Percentiles rank a stretch among this genome's conserved stretches.
Conservation (phyloP, 1,139 yeast genomes). For the Blastobotrys arbuscula region DNA sequence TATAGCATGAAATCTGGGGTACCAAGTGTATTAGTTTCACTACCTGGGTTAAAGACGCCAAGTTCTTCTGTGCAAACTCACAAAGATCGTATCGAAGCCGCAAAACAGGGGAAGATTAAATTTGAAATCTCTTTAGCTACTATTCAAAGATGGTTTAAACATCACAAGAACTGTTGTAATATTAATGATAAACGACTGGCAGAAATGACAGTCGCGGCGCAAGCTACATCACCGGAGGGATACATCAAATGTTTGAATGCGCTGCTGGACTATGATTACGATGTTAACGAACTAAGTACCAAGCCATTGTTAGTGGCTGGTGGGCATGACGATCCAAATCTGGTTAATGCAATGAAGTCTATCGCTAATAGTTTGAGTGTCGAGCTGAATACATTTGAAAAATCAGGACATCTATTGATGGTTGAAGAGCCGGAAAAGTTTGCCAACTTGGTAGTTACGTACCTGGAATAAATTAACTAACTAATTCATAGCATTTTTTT, state of each 20-base stretch:
- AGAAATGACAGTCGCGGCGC: not conserved
- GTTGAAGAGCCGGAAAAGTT: constrained; percentile 1
- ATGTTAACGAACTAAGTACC: not conserved
- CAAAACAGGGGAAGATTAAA: not conserved
- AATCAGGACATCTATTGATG: not conserved
- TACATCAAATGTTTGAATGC: constrained; percentile 1
- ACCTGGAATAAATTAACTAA: not conserved
- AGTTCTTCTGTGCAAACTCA: not conserved
- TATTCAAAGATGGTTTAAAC: constrained; percentile 6
- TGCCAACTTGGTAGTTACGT: not conserved
- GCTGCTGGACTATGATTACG: not conserved
- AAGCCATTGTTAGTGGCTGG: constrained; percentile 3
- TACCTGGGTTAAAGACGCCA: not conserved
- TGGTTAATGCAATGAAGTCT: not conserved
- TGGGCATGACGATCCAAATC: not conserved
- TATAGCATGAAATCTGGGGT: not conserved
- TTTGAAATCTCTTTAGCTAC: constrained; percentile 2
- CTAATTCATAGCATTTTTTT: not conserved
- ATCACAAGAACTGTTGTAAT: not conserved
- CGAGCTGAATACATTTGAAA: not conserved
- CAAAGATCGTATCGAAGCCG: constrained; percentile 3
- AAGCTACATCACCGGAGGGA: not conserved
- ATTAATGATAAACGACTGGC: not conserved
- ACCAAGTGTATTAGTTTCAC: not conserved
- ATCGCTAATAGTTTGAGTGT: not conserved